phyloP scores from a whole-genome alignment of 2,329 filamentous ascomycete species.

The Calycina herbarum region DNA sequence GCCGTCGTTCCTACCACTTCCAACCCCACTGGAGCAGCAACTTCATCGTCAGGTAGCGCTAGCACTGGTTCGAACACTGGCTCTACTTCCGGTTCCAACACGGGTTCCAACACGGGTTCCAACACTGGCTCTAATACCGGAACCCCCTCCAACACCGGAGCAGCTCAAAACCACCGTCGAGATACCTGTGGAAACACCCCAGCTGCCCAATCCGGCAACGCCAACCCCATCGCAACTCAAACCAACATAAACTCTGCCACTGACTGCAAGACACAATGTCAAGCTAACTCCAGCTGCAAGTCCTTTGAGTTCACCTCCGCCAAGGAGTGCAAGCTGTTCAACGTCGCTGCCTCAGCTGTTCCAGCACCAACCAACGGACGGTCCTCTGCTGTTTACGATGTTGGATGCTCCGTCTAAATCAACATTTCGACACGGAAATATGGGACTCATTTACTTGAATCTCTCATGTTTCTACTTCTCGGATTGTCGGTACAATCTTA shows the following conservation, averaged over 20 bases:
- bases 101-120: slow-evolving; percentile 11
- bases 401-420: slow-evolving; percentile 17
- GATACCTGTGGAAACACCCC: background rate
- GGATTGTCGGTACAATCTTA: background rate
- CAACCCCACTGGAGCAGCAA: slow-evolving; percentile 14
- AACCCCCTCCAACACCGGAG: background rate
- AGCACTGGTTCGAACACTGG: slow-evolving; percentile 11
- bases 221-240: slow-evolving; percentile 10
- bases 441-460: slow-evolving; percentile 14
- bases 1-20: slow-evolving; percentile 18
- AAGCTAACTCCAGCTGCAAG: slow-evolving; percentile 13
- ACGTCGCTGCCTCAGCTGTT: slow-evolving; percentile 17
- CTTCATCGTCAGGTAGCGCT: slow-evolving; percentile 3
- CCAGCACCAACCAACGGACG: slow-evolving; percentile 15
- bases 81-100: slow-evolving; percentile 7
- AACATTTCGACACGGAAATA: background rate
- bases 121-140: slow-evolving; percentile 11
- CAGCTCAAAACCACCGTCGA: background rate
- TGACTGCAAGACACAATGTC: slow-evolving; percentile 14
- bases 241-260: slow-evolving; percentile 9
- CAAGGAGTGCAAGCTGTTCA: slow-evolving; percentile 18
- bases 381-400: slow-evolving; percentile 15
- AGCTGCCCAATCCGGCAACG: slow-evolving; percentile 11
- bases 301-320: slow-evolving; percentile 15
- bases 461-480: background rate